Evolutionary conservation across 768 basidiomycete species (phyloP), one percentile per base, ranked within the genome.

Genomic region (Krasilnikovozyma curviuscula): DNA sequence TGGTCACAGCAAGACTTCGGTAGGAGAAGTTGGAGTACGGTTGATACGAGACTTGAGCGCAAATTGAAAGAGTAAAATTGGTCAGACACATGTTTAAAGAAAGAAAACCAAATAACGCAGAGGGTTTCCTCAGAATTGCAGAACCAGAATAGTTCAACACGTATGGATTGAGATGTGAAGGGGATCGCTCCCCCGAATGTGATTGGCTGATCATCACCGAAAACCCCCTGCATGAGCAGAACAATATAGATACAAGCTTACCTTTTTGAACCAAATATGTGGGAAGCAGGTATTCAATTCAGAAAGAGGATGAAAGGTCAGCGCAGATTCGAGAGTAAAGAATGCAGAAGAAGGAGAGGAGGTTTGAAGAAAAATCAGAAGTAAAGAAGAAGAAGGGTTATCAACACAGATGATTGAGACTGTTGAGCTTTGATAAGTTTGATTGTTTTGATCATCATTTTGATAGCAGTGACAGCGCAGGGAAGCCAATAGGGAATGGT

Each of bases 1-100:
- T 46, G 54, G 76, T 70, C 45, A 69, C 70, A 28, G 86, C 82
- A 43, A 69, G 73, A n/a, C 70, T 68, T 37, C 78, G 81, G 59
- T 81, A 81, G 34, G 63, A 67, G 55, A 83, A 71, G 2, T 76
- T 73, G 2, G 84, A 79, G 42, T 80, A 77, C 38, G 74, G 69
- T n/a, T 77, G 70, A 89, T 88, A 97, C 40, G 75, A 79, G 33
- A 71, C 81, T 80, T 54, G 21, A 44, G 30, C 28, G 14, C 23
- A 16, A 43, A 34, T 38, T 40, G 38, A 27, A 41, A 21, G 32
- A 31, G n/a, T 29, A 32, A n/a, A 29, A 14, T 8, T 44, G 35
- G 29, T 51, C 39, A 43, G 46, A 38, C 21, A 40, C 5, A 13
- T 7, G 12, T 23, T 41, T 28, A 7, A 47, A 13, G 27, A 24